phyloP scores from a whole-genome alignment of 2,329 filamentous ascomycete species.

The Colletotrichum caudatum region DNA sequence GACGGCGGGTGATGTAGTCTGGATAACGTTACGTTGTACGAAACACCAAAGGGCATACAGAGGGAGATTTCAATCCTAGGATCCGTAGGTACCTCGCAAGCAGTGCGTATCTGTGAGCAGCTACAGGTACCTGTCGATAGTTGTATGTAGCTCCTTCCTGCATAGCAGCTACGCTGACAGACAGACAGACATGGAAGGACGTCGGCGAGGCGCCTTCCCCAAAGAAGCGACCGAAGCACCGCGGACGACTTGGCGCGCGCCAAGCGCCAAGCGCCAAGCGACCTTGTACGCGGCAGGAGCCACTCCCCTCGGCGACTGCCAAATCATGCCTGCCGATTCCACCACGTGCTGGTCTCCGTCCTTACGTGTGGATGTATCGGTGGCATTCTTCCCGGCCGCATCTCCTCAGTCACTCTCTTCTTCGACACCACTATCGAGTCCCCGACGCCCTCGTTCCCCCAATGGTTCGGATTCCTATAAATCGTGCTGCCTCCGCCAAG shows the following conservation, averaged over 20 bases:
- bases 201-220: neutral
- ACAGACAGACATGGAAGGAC: neutral
- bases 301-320: conserved; percentile 18
- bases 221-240: conserved; percentile 25
- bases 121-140: too few relatives aligned
- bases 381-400: conserved; percentile 3
- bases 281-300: too few relatives aligned
- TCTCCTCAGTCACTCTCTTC: conserved; percentile 7
- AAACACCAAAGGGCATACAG: neutral
- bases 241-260: conserved; percentile 35
- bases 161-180: neutral
- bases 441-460: neutral
- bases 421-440: conserved; percentile 1
- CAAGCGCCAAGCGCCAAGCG: conserved; percentile 18
- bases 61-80: neutral
- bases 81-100: too few relatives aligned
- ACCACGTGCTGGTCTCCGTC: conserved; percentile 36
- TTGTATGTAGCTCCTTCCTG: neutral
- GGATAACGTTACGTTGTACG: too few relatives aligned
- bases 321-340: conserved; percentile 31
- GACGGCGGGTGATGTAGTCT: too few relatives aligned
- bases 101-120: too few relatives aligned
- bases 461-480: conserved; percentile 30
- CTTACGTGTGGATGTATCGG: conserved; percentile 29
- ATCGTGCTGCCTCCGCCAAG: conserved; percentile 34